These are phyloP conservation scores for Magnaporthiopsis rhizophila DNA, from an alignment of 2,329 filamentous ascomycete species.

Conservation along the genomic window DNA sequence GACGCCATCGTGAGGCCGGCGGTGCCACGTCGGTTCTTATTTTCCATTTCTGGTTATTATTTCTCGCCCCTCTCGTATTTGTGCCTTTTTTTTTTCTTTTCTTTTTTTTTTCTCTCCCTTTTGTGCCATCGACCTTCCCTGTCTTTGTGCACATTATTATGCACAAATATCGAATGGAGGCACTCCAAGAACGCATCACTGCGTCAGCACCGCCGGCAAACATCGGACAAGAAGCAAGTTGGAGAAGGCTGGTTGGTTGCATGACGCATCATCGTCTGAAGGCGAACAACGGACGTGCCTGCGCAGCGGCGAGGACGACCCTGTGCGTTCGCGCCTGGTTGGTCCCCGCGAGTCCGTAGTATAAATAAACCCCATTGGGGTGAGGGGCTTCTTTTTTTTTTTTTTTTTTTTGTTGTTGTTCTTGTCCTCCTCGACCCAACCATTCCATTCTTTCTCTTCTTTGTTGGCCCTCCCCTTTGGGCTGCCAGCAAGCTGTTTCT, in stretches of 20 bases:
- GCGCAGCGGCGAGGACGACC: too few species aligned
- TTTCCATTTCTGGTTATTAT: background rate
- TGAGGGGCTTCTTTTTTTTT: too few species aligned
- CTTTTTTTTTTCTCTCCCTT: too few species aligned
- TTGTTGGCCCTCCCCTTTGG: background rate
- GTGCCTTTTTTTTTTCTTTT: too few species aligned
- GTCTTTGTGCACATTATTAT: background rate
- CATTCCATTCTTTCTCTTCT: too few species aligned
- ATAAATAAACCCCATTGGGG: background rate
- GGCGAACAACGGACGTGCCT: background rate
- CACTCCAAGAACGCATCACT: background rate
- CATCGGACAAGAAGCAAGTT: background rate
- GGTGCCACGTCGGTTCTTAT: background rate
- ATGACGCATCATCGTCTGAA: background rate
- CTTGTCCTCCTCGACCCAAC: background rate
- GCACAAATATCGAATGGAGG: background rate
- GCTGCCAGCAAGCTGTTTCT: background rate
- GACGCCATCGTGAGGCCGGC: background rate
- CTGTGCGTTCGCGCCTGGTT: background rate
- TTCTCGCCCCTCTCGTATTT: background rate
- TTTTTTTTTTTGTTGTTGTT: too few species aligned
- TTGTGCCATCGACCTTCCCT: background rate
- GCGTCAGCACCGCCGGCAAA: background rate
- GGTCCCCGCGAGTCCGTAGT: background rate
- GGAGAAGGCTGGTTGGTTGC: background rate